Conservation (phyloP, 2,329 filamentous ascomycete species). For the Salinomyces thailandicus region DNA sequence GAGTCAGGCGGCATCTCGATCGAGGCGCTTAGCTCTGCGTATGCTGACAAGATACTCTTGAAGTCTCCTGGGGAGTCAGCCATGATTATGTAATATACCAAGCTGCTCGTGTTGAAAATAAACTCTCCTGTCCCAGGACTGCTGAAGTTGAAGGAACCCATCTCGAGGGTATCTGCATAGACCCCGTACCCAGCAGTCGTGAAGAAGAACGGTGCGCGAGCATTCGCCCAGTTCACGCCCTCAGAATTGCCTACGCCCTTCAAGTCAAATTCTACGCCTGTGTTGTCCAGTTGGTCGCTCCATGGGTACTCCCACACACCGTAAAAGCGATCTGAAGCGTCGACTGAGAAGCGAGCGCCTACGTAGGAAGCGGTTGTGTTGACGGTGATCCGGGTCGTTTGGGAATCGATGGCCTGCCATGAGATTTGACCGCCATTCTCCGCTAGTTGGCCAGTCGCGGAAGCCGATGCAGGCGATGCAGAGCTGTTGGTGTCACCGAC, state of each 20-base stretch:
- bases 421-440: background rate
- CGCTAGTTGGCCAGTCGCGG: background rate
- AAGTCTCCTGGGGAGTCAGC: background rate
- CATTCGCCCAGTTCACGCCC: constrained; percentile 1
- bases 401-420: background rate
- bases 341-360: background rate
- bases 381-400: constrained; percentile 1
- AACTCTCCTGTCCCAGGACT: background rate
- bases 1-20: constrained; percentile 3
- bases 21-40: background rate
- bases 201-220: constrained; percentile 1
- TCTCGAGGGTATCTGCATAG: constrained; percentile 1
- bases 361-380: constrained; percentile 2
- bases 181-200: constrained; percentile 2
- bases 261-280: background rate
- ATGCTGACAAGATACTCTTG: constrained; percentile 2
- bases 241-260: constrained; percentile 1
- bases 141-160: constrained; percentile 2
- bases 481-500: background rate
- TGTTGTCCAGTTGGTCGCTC: background rate
- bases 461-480: background rate
- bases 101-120: constrained; percentile 2
- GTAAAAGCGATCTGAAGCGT: background rate
- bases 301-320: constrained; percentile 3
- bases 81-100: constrained; percentile 3